Percentiles rank a stretch among this genome's conserved stretches.
Conservation (phyloP, 2,329 filamentous ascomycete species). For the Fusarium falciforme region DNA sequence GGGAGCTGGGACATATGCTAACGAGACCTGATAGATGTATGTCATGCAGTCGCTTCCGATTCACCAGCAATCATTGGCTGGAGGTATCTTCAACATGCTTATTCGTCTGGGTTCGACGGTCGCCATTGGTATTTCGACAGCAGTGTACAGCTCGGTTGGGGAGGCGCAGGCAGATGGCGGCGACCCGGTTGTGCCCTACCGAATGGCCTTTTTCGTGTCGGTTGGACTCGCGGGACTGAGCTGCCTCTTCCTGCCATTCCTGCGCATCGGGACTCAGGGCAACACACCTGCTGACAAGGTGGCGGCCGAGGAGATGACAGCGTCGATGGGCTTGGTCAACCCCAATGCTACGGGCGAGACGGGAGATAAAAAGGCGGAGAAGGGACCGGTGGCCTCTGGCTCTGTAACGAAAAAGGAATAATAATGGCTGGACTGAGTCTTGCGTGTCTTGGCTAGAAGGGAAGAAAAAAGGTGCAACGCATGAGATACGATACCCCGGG, state of each 20-base stretch:
- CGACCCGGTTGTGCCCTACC: constrained; percentile 22
- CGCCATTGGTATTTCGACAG: constrained; percentile 71
- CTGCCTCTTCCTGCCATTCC: constrained; percentile 29
- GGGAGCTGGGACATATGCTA: neutral
- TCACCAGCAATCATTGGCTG: constrained; percentile 73
- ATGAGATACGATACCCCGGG: neutral
- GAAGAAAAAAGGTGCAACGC: neutral
- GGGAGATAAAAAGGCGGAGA: neutral
- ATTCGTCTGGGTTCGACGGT: constrained; percentile 70
- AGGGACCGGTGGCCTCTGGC: neutral
- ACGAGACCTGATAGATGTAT: constrained; percentile 66
- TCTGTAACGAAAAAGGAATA: neutral
- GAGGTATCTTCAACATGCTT: constrained; percentile 76
- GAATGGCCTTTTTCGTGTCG: constrained; percentile 35
- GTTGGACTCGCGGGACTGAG: constrained; percentile 33
- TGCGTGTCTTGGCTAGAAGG: neutral
- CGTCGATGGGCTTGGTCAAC: constrained; percentile 18
- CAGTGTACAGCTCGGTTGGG: constrained; percentile 64
- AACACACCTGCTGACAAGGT: constrained; percentile 24
- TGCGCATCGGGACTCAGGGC: constrained; percentile 35
- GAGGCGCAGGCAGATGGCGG: constrained; percentile 28
- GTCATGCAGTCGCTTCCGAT: constrained; percentile 73
- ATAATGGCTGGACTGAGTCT: neutral
- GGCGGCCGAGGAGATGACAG: constrained; percentile 6
- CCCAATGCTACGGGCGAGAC: constrained; percentile 10